Conservation (phyloP, 2,329 filamentous ascomycete genomes). For the Xylaria sp. region DNA sequence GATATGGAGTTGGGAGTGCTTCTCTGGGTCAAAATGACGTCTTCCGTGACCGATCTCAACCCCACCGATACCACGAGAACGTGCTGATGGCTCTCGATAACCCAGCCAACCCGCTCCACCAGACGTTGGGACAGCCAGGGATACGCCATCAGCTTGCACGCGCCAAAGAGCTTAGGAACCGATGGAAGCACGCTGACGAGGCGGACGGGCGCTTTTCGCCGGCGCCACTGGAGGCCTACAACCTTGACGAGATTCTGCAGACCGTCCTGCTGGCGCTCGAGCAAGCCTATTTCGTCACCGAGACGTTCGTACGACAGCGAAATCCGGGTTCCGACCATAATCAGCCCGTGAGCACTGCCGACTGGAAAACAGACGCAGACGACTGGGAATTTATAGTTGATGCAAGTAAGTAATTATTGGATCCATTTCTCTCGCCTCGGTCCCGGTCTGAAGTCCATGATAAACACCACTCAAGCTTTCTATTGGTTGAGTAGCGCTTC, state of each 20-base stretch:
- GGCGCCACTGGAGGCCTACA: slow-evolving; percentile 62
- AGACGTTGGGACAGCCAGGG: slow-evolving; percentile 58
- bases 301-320: slow-evolving; percentile 47
- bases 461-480: neutral
- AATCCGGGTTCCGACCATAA: slow-evolving; percentile 10
- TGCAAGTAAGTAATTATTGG: slow-evolving; percentile 44
- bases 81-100: slow-evolving; percentile 67
- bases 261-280: slow-evolving; percentile 65
- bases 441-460: neutral
- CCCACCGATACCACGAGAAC: slow-evolving; percentile 71
- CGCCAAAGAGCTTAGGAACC: slow-evolving; percentile 73
- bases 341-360: slow-evolving; percentile 23
- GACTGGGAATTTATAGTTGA: slow-evolving; percentile 65
- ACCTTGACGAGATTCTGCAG: slow-evolving; percentile 64
- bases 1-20: slow-evolving; percentile 15
- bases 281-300: slow-evolving; percentile 59
- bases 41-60: slow-evolving; percentile 32
- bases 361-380: slow-evolving; percentile 44
- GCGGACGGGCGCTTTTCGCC: slow-evolving; percentile 27
- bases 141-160: slow-evolving; percentile 64
- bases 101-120: slow-evolving; percentile 61
- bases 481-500: neutral
- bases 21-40: neutral
- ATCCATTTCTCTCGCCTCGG: neutral
- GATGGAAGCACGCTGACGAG: slow-evolving; percentile 72